phyloP scores from a whole-genome alignment of 1,284 basidiomycete species.

The Flammula alnicola region DNA sequence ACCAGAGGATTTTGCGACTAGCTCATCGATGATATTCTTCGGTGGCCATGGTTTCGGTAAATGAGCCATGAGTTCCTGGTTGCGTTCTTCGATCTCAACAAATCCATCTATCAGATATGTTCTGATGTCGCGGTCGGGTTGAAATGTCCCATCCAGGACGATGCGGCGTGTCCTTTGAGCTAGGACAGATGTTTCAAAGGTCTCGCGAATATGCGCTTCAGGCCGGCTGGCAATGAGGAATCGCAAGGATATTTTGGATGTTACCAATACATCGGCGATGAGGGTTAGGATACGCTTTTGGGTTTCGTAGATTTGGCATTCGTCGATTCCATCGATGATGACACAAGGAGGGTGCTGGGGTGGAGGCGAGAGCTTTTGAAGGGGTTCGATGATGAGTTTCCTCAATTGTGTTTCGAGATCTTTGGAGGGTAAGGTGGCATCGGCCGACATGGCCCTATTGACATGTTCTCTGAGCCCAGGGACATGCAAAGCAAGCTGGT shows the following conservation, averaged over 20 bases:
- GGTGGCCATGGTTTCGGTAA: slow-evolving; percentile 9
- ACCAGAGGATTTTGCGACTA: slow-evolving; percentile 18
- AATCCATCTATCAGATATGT: slow-evolving; percentile 14
- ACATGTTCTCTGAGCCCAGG: slow-evolving; percentile 11
- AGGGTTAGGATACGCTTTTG: not conserved
- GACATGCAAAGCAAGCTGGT: slow-evolving; percentile 23
- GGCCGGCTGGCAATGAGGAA: slow-evolving; percentile 24
- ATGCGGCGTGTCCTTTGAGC: slow-evolving; percentile 2
- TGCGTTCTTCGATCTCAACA: slow-evolving; percentile 8
- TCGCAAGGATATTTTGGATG: slow-evolving; percentile 12
- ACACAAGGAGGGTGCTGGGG: slow-evolving; percentile 7
- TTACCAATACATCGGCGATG: slow-evolving; percentile 3
- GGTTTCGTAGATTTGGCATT: slow-evolving; percentile 13
- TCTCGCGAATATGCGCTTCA: slow-evolving; percentile 20
- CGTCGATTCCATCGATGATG: slow-evolving; percentile 25
- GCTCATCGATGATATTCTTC: slow-evolving; percentile 4
- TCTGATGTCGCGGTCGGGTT: slow-evolving; percentile 16
- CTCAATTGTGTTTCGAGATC: slow-evolving; percentile 15
- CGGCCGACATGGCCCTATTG: slow-evolving; percentile 12
- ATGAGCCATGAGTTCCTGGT: not conserved
- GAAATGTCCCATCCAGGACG: slow-evolving; percentile 13
- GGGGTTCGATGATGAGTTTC: slow-evolving; percentile 20
- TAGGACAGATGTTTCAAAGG: slow-evolving; percentile 7
- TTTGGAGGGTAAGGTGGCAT: slow-evolving; percentile 16
- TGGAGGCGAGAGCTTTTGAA: slow-evolving; percentile 1